Base-by-base conservation (phyloP, 352 stramenopile species). In the Phytopythium oedochilum region DNA sequence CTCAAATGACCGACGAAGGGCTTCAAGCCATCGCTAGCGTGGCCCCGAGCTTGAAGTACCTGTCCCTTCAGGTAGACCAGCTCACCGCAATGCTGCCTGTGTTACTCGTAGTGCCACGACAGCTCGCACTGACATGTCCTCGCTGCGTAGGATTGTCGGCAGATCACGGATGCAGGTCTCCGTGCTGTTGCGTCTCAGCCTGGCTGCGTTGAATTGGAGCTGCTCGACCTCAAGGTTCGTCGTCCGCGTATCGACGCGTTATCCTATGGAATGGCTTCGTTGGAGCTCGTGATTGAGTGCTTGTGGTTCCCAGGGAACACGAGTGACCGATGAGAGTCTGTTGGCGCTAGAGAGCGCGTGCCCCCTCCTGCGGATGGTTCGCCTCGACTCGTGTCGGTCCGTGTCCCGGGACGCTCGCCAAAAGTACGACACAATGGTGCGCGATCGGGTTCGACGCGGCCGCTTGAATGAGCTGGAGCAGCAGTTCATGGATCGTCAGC, bases 181-280 rank as follows among this genome's bases (percentile, higher is more conserved):
- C 39, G 61, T 46, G 53, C 68, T 3, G 59, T 91, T 36, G 65
- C 64, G 4, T 59, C 59, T 35, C 57, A 53, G 10, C 34, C 61
- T 32, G 61, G 63, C 5, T 82, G 72, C 39, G 42, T 31, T 25
- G 61, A 67, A 18, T 57, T 88, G 29, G 67, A 84, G 28, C 26
- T 91, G 26, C 59, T 89, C 14, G 81, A 88, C 64, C 60, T 88
- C 32, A 91, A 88, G 63, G 78, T 90, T 32, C 4, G 8, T 60
- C 46, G 15, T 26, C 17, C 4, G 3, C 39, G 18, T 17, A 25
- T 14, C 39, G 18, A 2, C 5, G 5, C n/a, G n/a, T n/a, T n/a
- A n/a, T n/a, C n/a, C n/a, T n/a, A n/a, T n/a, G n/a, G n/a, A n/a
- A n/a, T n/a, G n/a, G n/a, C n/a, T n/a, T n/a, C n/a, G n/a, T n/a